These are phyloP conservation scores for Gryganskiella cystojenkinii DNA, from an alignment of 192 early-diverging fungal genomes.

Conservation along the genomic window DNA sequence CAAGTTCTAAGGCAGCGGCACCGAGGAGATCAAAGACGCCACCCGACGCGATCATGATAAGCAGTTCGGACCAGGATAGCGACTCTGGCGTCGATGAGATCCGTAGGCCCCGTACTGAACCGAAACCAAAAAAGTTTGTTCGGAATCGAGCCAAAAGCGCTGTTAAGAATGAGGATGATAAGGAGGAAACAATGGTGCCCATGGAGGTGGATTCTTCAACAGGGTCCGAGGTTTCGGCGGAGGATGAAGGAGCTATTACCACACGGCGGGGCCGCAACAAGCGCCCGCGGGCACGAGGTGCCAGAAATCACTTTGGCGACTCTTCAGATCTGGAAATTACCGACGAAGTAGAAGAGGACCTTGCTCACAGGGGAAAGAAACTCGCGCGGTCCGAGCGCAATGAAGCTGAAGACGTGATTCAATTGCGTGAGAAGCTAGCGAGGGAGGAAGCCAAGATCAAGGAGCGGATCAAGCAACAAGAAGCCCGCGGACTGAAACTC, in stretches of 20 bases:
- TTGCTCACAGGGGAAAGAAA: background rate
- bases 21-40: background rate
- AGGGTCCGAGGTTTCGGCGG: background rate
- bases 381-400: background rate
- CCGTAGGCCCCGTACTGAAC: too few relatives aligned
- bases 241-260: background rate
- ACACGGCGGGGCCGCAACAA: background rate
- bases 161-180: background rate
- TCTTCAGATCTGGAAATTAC: background rate
- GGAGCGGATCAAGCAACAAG: constrained; percentile 41
- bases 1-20: too few relatives aligned
- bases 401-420: constrained; percentile 23
- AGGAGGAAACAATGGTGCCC: background rate
- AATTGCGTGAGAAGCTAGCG: constrained; percentile 19
- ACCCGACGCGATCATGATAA: background rate
- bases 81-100: too few relatives aligned
- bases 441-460: constrained; percentile 38
- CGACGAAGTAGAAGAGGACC: background rate
- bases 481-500: constrained; percentile 12
- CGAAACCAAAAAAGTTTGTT: too few relatives aligned
- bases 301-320: constrained; percentile 18
- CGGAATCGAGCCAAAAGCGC: too few relatives aligned
- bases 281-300: constrained; percentile 14
- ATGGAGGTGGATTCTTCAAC: background rate
- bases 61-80: too few relatives aligned